Percentiles rank a stretch among this genome's conserved stretches.
Conservation (phyloP, 2,329 filamentous ascomycete species). For the Xylariaceae sp. region DNA sequence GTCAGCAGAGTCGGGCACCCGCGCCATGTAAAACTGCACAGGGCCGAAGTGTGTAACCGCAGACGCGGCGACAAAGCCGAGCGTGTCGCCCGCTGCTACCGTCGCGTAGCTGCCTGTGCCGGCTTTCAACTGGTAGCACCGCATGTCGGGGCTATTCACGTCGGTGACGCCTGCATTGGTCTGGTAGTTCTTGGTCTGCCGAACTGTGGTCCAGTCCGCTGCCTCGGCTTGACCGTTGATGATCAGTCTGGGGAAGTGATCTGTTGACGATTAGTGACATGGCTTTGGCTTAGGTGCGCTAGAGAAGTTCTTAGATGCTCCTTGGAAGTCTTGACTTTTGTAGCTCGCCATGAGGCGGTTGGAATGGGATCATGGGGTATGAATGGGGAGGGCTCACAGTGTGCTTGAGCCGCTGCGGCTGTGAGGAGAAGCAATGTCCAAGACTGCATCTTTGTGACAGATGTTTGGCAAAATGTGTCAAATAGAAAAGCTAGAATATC, state of each 20-base stretch:
- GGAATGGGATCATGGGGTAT: not conserved
- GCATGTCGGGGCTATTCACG: slow-evolving; percentile 30
- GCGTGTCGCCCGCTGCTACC: slow-evolving; percentile 26
- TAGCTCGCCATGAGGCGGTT: too few relatives aligned
- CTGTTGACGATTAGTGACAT: slow-evolving; percentile 9
- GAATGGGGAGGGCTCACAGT: slow-evolving; percentile 4
- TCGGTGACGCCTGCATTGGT: slow-evolving; percentile 31
- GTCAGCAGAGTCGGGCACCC: slow-evolving; percentile 26
- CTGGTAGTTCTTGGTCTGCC: slow-evolving; percentile 34
- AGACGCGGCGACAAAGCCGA: slow-evolving; percentile 28
- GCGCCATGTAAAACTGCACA: slow-evolving; percentile 33
- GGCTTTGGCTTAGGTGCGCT: too few relatives aligned
- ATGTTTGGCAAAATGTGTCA: too few relatives aligned
- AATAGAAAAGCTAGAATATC: too few relatives aligned
- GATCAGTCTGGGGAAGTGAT: slow-evolving; percentile 30
- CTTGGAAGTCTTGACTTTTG: not conserved
- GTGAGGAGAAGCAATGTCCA: slow-evolving; percentile 7
- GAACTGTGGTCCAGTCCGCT: slow-evolving; percentile 26
- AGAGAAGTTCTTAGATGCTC: too few relatives aligned
- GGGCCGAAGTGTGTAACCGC: slow-evolving; percentile 31
- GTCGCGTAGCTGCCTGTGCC: slow-evolving; percentile 20
- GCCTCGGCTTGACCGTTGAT: slow-evolving; percentile 24
- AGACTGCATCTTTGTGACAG: slow-evolving; percentile 1
- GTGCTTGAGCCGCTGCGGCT: slow-evolving; percentile 9
- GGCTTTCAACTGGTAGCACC: slow-evolving; percentile 29